Conservation (phyloP, 441 rosid species). For the Jatropha multifida region DNA sequence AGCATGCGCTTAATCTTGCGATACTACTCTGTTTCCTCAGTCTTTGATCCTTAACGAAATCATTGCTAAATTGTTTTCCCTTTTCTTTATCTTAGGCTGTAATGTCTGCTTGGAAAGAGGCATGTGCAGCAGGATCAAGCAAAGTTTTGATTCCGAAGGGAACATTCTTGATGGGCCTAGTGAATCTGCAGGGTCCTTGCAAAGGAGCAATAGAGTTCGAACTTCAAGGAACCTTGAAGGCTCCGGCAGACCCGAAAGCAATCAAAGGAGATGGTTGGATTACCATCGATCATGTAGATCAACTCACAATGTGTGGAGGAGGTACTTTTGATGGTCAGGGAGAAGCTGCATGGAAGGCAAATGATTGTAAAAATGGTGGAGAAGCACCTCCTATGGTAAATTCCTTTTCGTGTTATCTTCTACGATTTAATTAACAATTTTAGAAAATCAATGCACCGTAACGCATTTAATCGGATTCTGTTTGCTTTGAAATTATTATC, state of each 20-base stretch:
- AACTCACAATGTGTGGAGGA: slow-evolving; percentile 26
- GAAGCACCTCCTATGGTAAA: slow-evolving; percentile 24
- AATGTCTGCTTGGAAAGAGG: not conserved
- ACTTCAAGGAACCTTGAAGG: slow-evolving; percentile 9
- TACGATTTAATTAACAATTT: not conserved
- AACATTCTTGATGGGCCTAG: not conserved
- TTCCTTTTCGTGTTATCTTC: too few relatives aligned
- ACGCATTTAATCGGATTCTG: not conserved
- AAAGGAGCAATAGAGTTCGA: not conserved
- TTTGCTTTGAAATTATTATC: not conserved
- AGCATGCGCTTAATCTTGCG: not conserved
- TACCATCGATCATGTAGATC: slow-evolving; percentile 20
- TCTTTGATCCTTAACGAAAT: not conserved
- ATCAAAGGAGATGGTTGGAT: slow-evolving; percentile 35
- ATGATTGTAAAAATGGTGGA: slow-evolving; percentile 29
- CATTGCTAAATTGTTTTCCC: not conserved
- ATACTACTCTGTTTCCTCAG: not conserved
- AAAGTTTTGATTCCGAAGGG: slow-evolving; percentile 7
- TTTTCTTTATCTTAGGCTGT: not conserved
- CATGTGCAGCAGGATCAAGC: not conserved
- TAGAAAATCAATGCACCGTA: not conserved
- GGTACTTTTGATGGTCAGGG: slow-evolving; percentile 47
- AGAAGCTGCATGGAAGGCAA: slow-evolving; percentile 19
- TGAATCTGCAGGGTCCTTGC: not conserved
- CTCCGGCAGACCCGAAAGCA: not conserved